Evolutionary conservation across 108 stramenopile species (phyloP).

Genomic region (Fragilariopsis cylindrus): DNA sequence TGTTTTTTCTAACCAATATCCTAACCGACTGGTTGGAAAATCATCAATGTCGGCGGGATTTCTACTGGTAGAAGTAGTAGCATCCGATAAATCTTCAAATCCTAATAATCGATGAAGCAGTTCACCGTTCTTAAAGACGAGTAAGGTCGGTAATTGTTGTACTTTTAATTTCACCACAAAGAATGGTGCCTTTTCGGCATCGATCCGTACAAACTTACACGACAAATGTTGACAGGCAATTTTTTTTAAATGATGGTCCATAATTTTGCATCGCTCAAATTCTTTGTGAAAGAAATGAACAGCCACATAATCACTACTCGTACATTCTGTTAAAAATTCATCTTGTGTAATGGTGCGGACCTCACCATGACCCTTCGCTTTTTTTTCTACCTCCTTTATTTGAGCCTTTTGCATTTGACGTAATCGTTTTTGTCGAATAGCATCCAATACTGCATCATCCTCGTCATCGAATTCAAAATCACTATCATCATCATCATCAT

Average conservation of each 20-base stretch:
- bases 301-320: constrained; percentile 63
- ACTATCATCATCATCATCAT: constrained; percentile 64
- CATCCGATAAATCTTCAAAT: constrained; percentile 66
- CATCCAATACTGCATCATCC: constrained; percentile 65
- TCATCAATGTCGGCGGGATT: constrained; percentile 52
- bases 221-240: constrained; percentile 78
- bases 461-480: constrained; percentile 58
- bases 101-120: constrained; percentile 70
- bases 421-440: constrained; percentile 84
- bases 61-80: constrained; percentile 18
- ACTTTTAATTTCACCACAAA: constrained; percentile 91
- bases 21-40: constrained; percentile 69
- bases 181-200: constrained; percentile 96
- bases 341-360: constrained; percentile 94
- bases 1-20: constrained; percentile 65
- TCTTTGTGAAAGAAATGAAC: constrained; percentile 97
- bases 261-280: constrained; percentile 92
- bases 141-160: constrained; percentile 67
- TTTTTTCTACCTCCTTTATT: constrained; percentile 54
- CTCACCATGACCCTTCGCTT: constrained; percentile 95
- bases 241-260: constrained; percentile 91
- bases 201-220: constrained; percentile 90
- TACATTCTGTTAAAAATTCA: constrained; percentile 94
- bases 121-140: constrained; percentile 85
- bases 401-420: constrained; percentile 72